These are phyloP conservation scores for Ceratocystis cacaofunesta DNA, from an alignment of 2,329 filamentous ascomycete genomes.

Conservation along the genomic window DNA sequence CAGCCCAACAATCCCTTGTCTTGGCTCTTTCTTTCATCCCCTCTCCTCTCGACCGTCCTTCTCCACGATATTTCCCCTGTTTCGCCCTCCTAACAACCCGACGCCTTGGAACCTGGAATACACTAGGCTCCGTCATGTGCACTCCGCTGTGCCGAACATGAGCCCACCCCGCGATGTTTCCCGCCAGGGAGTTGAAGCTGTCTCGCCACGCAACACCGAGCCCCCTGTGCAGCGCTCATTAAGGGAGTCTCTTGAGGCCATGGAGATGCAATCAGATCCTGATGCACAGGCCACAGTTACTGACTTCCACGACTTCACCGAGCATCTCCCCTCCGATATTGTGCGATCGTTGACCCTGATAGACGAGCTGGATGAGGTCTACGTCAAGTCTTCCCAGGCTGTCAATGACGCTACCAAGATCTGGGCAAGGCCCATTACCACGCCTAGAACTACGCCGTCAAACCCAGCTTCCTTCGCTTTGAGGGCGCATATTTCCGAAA, in stretches of 20 bases:
- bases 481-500: conserved; percentile 45
- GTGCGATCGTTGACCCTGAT: conserved; percentile 51
- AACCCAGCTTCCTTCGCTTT: conserved; percentile 33
- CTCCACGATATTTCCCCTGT: not conserved
- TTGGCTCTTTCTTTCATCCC: too few species aligned
- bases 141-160: conserved; percentile 12
- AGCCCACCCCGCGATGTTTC: conserved; percentile 6
- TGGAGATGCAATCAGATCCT: conserved; percentile 43
- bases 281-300: conserved; percentile 56
- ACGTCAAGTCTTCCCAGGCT: conserved; percentile 38
- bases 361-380: conserved; percentile 45
- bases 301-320: conserved; percentile 55
- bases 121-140: conserved; percentile 7
- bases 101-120: not conserved
- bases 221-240: conserved; percentile 19
- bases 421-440: conserved; percentile 41
- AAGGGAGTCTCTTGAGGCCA: conserved; percentile 27
- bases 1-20: too few species aligned
- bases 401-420: conserved; percentile 41
- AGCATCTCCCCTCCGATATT: conserved; percentile 54
- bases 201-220: conserved; percentile 26
- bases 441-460: conserved; percentile 27
- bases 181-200: conserved; percentile 20
- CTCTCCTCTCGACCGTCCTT: not conserved
- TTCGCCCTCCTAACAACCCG: not conserved